Conservation (phyloP, 78 protist species). For the Cavenderia fasciculata region DNA sequence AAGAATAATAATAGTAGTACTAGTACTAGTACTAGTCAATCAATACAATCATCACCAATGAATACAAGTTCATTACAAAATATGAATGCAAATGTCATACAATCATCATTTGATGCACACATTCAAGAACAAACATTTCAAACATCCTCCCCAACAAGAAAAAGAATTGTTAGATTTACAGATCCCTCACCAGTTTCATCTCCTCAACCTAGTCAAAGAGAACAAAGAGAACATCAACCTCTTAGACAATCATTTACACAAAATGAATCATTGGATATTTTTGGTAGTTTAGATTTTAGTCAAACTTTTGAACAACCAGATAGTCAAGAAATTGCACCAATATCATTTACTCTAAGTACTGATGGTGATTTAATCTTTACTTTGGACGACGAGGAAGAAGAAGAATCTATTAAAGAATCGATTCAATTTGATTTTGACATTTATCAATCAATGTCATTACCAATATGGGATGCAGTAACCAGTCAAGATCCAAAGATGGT, state of each 20-base stretch:
- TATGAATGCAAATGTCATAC: background rate
- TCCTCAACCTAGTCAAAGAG: background rate
- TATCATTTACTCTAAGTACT: background rate
- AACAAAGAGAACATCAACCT: too few relatives aligned
- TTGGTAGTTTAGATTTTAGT: background rate
- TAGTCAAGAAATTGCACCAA: background rate
- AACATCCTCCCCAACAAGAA: background rate
- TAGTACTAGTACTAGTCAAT: background rate
- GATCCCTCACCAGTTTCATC: slow-evolving; percentile 8
- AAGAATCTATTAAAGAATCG: slow-evolving; percentile 2
- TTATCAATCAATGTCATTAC: slow-evolving; percentile 59
- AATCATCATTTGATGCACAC: background rate
- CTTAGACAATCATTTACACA: too few relatives aligned
- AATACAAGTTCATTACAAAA: background rate
- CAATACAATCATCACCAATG: background rate
- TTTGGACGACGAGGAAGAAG: slow-evolving; percentile 3
- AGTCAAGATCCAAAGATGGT: slow-evolving; percentile 50
- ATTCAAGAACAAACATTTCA: too few relatives aligned
- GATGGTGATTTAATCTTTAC: background rate
- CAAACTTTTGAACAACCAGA: background rate
- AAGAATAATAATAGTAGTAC: background rate
- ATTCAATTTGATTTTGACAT: background rate
- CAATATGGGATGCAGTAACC: slow-evolving; percentile 75
- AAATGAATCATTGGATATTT: too few relatives aligned
- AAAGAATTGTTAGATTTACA: slow-evolving; percentile 15